Conservation (phyloP, 768 basidiomycete genomes). For the Agaricus sinodeliciosus region DNA sequence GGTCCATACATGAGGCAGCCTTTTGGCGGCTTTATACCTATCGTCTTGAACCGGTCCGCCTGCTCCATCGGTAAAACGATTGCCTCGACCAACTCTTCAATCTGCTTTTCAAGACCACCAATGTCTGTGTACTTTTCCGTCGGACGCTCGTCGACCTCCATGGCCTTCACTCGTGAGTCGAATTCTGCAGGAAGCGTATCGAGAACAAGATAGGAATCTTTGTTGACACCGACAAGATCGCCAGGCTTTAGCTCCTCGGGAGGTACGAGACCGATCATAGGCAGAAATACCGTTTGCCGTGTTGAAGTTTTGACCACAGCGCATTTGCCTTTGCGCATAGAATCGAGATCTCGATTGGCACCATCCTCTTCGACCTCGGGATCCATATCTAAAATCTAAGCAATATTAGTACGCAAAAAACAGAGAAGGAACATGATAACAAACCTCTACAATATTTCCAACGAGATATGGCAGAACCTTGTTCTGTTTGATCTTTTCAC, state of each 20-base stretch:
- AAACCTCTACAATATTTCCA: constrained; percentile 93
- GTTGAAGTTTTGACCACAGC: constrained; percentile 99
- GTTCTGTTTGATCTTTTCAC: constrained; percentile 99
- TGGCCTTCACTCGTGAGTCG: constrained; percentile 97
- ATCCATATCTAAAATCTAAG: constrained; percentile 88
- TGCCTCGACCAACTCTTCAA: constrained; percentile 96
- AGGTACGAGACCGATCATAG: constrained; percentile 95
- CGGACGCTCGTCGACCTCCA: constrained; percentile 98
- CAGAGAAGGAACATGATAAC: constrained; percentile 14
- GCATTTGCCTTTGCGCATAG: constrained; percentile 96
- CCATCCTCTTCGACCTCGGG: constrained; percentile 92
- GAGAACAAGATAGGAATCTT: constrained; percentile 95
- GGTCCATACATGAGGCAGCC: constrained; percentile 99
- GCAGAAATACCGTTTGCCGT: constrained; percentile 96
- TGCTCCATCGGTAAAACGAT: constrained; percentile 99
- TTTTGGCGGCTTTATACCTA: constrained; percentile 98
- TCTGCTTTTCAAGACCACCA: constrained; percentile 98
- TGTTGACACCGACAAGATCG: constrained; percentile 98
- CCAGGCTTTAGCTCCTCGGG: constrained; percentile 84
- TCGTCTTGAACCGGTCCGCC: constrained; percentile 94
- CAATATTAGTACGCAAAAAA: constrained; percentile 8
- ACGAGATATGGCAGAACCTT: constrained; percentile 98
- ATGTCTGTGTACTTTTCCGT: constrained; percentile 98
- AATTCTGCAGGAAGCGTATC: constrained; percentile 96
- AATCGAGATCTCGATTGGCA: constrained; percentile 91